A percentile compares a stretch with the other conserved stretches of the same genome.
Conservation (phyloP, 768 basidiomycete species). For the Daedaleopsis nitida region DNA sequence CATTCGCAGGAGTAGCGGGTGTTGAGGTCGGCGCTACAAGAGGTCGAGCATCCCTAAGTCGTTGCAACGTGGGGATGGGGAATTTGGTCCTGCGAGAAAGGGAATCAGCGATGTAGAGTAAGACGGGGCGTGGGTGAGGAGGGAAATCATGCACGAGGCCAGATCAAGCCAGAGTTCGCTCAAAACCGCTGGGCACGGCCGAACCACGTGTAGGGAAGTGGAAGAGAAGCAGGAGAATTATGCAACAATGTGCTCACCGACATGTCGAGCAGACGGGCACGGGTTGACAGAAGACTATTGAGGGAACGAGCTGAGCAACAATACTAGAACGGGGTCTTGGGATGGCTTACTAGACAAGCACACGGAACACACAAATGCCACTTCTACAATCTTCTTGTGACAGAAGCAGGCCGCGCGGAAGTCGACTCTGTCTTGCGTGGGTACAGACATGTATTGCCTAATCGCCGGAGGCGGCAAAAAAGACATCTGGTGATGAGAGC, state of each 20-base stretch:
- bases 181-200: background rate
- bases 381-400: slow-evolving; percentile 94
- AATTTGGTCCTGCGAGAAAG: slow-evolving; percentile 76
- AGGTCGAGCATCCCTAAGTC: slow-evolving; percentile 61
- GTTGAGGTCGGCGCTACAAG: slow-evolving; percentile 13
- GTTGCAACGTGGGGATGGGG: slow-evolving; percentile 88
- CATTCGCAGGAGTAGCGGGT: background rate
- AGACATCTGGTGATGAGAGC: slow-evolving; percentile 66
- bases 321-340: background rate
- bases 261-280: slow-evolving; percentile 94
- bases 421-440: slow-evolving; percentile 94
- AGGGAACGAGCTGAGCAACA: background rate
- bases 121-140: background rate
- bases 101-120: slow-evolving; percentile 2
- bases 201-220: background rate
- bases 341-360: slow-evolving; percentile 85
- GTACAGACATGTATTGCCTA: slow-evolving; percentile 76
- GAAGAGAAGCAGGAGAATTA: background rate
- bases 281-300: slow-evolving; percentile 88
- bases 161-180: slow-evolving; percentile 7
- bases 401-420: slow-evolving; percentile 99
- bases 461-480: slow-evolving; percentile 73
- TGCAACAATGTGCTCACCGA: slow-evolving; percentile 54
- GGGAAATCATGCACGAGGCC: slow-evolving; percentile 7
- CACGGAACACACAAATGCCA: slow-evolving; percentile 98